phyloP scores from a whole-genome alignment of 2,329 filamentous ascomycete species.

The Aspergillus transmontanensis region DNA sequence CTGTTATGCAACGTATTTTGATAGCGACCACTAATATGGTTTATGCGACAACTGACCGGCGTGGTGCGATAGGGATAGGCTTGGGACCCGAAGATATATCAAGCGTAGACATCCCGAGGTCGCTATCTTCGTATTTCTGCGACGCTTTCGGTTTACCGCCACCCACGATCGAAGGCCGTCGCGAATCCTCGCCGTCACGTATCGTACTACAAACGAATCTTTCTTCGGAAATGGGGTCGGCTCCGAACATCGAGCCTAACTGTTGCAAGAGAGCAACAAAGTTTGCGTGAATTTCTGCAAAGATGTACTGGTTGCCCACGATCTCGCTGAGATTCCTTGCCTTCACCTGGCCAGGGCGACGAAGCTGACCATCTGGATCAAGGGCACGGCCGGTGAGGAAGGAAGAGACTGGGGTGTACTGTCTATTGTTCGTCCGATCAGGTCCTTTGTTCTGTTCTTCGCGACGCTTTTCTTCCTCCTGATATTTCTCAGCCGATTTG shows the following conservation, averaged over 20 bases:
- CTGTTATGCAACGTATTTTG: not conserved
- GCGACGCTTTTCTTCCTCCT: conserved; percentile 48
- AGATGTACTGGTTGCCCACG: conserved; percentile 60
- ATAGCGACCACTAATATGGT: not conserved
- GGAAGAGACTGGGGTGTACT: conserved; percentile 59
- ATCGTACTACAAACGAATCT: conserved; percentile 45
- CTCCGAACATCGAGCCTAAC: conserved; percentile 50
- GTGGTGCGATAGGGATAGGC: conserved; percentile 41
- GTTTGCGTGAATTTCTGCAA: conserved; percentile 58
- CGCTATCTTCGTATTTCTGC: conserved; percentile 30
- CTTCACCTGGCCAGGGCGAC: conserved; percentile 55
- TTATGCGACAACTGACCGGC: conserved; percentile 41
- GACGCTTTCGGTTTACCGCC: conserved; percentile 17
- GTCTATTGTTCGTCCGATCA: conserved; percentile 35
- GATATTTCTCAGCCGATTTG: conserved; percentile 46
- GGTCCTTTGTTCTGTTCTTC: conserved; percentile 38
- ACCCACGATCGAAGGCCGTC: conserved; percentile 27
- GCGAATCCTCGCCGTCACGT: conserved; percentile 32
- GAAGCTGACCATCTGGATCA: conserved; percentile 58
- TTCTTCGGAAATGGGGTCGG: conserved; percentile 45
- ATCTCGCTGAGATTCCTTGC: conserved; percentile 62
- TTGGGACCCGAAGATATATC: conserved; percentile 38
- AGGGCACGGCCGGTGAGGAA: conserved; percentile 59
- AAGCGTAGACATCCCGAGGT: conserved; percentile 36
- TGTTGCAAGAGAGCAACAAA: conserved; percentile 56